Evolutionary conservation across 257 asterid species (phyloP).

Genomic region (Capsicum pubescens): DNA sequence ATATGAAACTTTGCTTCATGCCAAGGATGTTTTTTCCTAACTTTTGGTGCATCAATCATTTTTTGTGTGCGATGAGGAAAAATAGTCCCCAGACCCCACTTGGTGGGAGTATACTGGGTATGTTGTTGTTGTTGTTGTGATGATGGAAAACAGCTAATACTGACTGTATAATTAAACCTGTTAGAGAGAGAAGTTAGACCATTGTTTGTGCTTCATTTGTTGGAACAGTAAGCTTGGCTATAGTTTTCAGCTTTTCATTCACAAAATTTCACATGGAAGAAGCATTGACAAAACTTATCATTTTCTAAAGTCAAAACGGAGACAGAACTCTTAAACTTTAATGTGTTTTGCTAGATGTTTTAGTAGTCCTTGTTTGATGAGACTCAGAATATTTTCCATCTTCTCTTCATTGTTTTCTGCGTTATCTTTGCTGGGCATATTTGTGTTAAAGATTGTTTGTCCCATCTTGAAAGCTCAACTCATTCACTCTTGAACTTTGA

Average conservation of each 20-base stretch:
- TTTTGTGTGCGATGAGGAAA: no score
- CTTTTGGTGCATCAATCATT: neutral
- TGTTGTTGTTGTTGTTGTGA: no score
- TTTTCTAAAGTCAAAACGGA: neutral
- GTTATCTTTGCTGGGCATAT: neutral
- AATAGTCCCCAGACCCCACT: no score
- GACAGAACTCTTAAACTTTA: neutral
- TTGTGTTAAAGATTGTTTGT: neutral
- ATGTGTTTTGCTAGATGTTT: slow-evolving; percentile 12
- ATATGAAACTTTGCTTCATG: neutral
- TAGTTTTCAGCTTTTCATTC: slow-evolving; percentile 19
- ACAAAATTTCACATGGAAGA: neutral
- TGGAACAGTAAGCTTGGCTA: slow-evolving; percentile 9
- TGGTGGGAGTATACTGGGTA: no score
- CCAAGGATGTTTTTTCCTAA: neutral
- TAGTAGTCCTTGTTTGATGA: neutral
- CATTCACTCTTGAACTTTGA: neutral
- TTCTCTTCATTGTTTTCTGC: neutral
- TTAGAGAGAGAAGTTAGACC: neutral
- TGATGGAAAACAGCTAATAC: slow-evolving; percentile 9
- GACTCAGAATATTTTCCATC: neutral
- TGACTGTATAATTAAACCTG: neutral
- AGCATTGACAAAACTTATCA: neutral
- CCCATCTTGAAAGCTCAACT: neutral
- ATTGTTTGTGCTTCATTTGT: neutral